Conservation (phyloP, 1,284 basidiomycete genomes). For the Acaromyces ingoldii region DNA sequence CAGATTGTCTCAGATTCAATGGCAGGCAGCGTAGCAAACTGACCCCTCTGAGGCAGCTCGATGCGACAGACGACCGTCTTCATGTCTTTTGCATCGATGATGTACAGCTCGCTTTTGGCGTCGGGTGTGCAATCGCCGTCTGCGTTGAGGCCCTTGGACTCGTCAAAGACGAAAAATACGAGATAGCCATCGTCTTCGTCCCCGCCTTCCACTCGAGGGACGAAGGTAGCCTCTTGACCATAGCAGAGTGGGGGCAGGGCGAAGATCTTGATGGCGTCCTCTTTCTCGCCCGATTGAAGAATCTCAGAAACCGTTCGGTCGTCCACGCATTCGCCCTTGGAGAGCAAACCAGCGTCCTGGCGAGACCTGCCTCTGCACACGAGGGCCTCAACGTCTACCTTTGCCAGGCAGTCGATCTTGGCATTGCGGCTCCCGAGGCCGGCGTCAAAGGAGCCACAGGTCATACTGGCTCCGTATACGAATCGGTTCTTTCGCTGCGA, state of each 20-base stretch:
- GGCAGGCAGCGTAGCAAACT: slow-evolving; percentile 4
- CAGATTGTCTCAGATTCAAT: background rate
- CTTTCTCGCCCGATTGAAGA: slow-evolving; percentile 24
- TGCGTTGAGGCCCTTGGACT: slow-evolving; percentile 47
- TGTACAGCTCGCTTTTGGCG: slow-evolving; percentile 54
- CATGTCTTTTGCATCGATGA: slow-evolving; percentile 55
- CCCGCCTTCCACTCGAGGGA: slow-evolving; percentile 35
- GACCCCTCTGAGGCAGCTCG: slow-evolving; percentile 53
- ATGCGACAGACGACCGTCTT: slow-evolving; percentile 53
- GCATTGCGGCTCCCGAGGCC: slow-evolving; percentile 54
- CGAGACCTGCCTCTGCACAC: slow-evolving; percentile 45
- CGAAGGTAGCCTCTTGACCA: slow-evolving; percentile 55
- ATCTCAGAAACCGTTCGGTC: slow-evolving; percentile 51
- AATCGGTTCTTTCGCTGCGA: slow-evolving; percentile 52
- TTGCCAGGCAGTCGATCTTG: slow-evolving; percentile 57
- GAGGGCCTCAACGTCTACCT: slow-evolving; percentile 53
- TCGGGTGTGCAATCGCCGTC: slow-evolving; percentile 49
- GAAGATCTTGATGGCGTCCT: slow-evolving; percentile 51
- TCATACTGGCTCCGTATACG: slow-evolving; percentile 51
- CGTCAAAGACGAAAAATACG: slow-evolving; percentile 56
- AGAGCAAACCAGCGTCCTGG: slow-evolving; percentile 24
- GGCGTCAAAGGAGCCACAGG: slow-evolving; percentile 53
- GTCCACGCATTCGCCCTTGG: slow-evolving; percentile 50
- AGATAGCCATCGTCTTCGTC: slow-evolving; percentile 56
- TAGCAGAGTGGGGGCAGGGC: slow-evolving; percentile 53